Evolutionary conservation across 2,329 filamentous ascomycete species (phyloP).

Genomic region (Colletotrichum sp.): DNA sequence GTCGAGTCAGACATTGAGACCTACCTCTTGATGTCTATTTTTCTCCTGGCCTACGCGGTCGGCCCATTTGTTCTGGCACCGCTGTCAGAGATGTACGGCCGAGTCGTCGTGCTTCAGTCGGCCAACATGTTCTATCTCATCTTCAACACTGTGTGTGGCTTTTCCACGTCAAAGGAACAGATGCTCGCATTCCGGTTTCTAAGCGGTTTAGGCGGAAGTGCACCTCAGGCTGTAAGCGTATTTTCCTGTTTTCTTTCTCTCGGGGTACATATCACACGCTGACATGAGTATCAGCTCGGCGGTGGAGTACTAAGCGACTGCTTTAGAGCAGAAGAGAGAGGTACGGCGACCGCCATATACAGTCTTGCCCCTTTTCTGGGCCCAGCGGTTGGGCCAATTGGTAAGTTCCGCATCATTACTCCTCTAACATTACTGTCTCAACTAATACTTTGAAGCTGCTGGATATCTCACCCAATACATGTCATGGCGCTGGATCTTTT

Average conservation of each 20-base stretch:
- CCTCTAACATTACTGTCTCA: neutral
- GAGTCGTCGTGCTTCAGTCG: conserved; percentile 47
- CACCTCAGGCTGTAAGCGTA: conserved; percentile 45
- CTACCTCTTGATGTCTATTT: conserved; percentile 63
- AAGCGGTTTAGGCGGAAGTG: conserved; percentile 50
- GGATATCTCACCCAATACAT: conserved; percentile 42
- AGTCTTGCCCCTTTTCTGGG: conserved; percentile 49
- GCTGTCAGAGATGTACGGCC: conserved; percentile 56
- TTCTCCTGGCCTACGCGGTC: conserved; percentile 61
- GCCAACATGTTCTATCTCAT: conserved; percentile 57
- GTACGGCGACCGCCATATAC: conserved; percentile 35
- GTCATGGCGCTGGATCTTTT: conserved; percentile 52
- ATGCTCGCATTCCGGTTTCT: conserved; percentile 57
- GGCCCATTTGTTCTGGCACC: conserved; percentile 59
- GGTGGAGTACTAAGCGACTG: conserved; percentile 54
- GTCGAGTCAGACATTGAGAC: conserved; percentile 46
- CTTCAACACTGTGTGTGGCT: conserved; percentile 59
- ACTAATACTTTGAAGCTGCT: conserved; percentile 29
- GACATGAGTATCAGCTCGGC: conserved; percentile 35
- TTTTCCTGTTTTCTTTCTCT: neutral
- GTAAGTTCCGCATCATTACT: conserved; percentile 3
- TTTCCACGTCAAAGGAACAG: conserved; percentile 48
- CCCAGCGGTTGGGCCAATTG: conserved; percentile 45
- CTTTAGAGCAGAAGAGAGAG: conserved; percentile 46
- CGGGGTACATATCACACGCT: neutral